Evolutionary conservation across 306 rosid genomes (phyloP), one percentile per base, ranked within the genome.

Genomic region (Urtica urens): DNA sequence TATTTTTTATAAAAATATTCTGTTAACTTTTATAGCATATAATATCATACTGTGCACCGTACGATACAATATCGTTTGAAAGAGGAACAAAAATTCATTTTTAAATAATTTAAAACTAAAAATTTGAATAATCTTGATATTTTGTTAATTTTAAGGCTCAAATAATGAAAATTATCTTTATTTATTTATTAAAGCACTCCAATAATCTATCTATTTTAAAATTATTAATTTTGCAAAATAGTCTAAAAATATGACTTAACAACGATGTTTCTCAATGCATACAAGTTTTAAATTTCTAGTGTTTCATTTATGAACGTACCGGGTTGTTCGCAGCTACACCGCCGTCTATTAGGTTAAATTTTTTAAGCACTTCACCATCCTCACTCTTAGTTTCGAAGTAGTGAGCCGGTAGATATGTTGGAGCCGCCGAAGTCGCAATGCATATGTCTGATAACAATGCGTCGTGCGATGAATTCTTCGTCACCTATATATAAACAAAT

Each of bases 301-400:
- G 2, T 35, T 7, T 35, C 0, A 10, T 35, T 35, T n/a, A n/a
- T n/a, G n/a, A 13, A 7, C 4, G 11, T 53, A 71, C 72, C 49
- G 63, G 71, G 49, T 70, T 64, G 55, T 41, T 64, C 3, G 55
- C 71, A 21, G 71, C 67, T 9, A 70, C 1, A 10, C 71, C 67
- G 37, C 76, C 76, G 29, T 70, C 76, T 3, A 70, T 1, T 34
- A 70, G 63, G 23, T 71, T 58, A 35, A 69, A 63, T 11, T 57
- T 55, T 8, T 37, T 10, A 2, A 49, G 2, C 25, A 58, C 22
- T 19, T 51, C 19, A 4, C 11, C 24, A 14, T 56, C 63, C 42
- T 46, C 2, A 53, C 22, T 45, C 12, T 30, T 49, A 3, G 40
- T 35, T 2, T 35, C 40, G 24, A 64, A 64, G 43, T 53, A 64